Base-by-base conservation (phyloP, 2,329 filamentous ascomycete species). In the Aspergillus aculeatus region DNA sequence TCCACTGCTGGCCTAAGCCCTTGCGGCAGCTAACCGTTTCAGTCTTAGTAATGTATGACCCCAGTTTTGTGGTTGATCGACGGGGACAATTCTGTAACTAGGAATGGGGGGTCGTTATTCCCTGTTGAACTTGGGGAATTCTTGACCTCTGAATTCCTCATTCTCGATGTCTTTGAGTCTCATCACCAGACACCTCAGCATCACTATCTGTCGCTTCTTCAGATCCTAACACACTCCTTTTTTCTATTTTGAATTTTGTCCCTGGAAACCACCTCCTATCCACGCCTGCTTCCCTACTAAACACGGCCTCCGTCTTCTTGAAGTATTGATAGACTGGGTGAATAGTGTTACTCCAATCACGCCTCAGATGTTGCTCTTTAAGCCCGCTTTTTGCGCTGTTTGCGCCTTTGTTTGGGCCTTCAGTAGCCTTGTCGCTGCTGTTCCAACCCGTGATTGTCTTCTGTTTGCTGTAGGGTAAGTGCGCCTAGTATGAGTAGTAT, bases 401-500 rank as follows among this genome's bases (percentile, higher is more conserved):
- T 58, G 78, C 59, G 62, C 81, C 57, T 76, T 79, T 59, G 66
- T 82, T 59, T 71, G 82, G 67, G 77, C 79, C 41, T 69, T 81
- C 58, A 73, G 74, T 68, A 76, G 77, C 64, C 70, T 78, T 57
- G 70, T 78, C 59, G 75, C 74, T 59, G 73, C 75, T 58, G 73
- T 76, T n/a, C 67, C 75, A 54, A 78, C 82, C 50, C 81, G 81
- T 29, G 80, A 79, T 56, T 84, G 82, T 70, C 73, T 84, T 50
- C 73, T 84, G 49, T 75, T 73, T 47, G 81, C 79, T 41, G 75
- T 84, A 64, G 81, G 81, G 81, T 83, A 77, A 63, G 78, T 59
- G 48, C 29, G 12, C 47, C 12, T 32, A 35, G 32, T 12, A 35
- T 10, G 11, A 51, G 26, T 5, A 51, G 26, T 5, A 47, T 29